Evolutionary conservation across 2,329 filamentous ascomycete species (phyloP).

Genomic region (Emergomyces pasteurianus): DNA sequence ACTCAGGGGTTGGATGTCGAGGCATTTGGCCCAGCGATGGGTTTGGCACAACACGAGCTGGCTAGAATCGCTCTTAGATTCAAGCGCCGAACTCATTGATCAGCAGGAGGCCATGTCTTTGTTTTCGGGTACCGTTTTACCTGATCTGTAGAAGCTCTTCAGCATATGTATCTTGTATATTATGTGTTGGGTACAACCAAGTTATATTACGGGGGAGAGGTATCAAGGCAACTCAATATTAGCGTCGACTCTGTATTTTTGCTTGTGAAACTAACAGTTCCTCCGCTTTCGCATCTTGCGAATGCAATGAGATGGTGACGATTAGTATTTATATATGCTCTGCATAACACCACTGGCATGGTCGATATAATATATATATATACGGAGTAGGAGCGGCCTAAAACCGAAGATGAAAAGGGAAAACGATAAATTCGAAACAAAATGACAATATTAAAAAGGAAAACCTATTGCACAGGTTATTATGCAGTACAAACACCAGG

Average conservation of each 20-base stretch:
- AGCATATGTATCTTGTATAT: background rate
- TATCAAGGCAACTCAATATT: background rate
- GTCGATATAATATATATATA: no score
- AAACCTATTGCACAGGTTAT: background rate
- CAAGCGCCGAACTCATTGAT: no score
- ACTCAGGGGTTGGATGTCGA: background rate
- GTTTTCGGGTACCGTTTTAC: background rate
- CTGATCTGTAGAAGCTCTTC: background rate
- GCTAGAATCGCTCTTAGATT: background rate
- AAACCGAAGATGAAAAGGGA: no score
- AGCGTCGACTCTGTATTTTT: background rate
- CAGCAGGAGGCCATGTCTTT: background rate
- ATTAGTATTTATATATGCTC: no score
- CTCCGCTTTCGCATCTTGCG: background rate
- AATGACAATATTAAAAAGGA: background rate
- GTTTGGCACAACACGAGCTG: background rate
- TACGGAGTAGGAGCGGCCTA: no score
- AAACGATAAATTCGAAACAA: background rate
- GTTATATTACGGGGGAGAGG: background rate
- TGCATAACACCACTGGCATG: no score
- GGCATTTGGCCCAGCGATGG: background rate
- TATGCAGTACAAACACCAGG: background rate
- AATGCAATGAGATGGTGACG: no score
- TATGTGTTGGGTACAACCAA: background rate
- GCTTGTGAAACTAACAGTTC: background rate